These are phyloP conservation scores for Alternaria sp. DNA, from an alignment of 2,329 filamentous ascomycete species.

Conservation along the genomic window DNA sequence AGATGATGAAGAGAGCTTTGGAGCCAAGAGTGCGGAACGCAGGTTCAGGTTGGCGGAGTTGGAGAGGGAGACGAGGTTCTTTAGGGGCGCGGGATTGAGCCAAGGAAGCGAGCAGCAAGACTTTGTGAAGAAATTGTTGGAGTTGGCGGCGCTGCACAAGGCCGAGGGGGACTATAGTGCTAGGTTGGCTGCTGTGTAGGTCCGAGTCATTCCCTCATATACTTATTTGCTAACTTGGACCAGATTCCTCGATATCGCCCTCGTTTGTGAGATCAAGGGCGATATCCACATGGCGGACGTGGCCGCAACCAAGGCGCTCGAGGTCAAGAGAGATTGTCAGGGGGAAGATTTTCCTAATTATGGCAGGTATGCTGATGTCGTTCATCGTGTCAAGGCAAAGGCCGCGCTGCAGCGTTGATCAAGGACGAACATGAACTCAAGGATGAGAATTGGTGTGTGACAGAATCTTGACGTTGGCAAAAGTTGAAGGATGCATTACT, in stretches of 20 bases:
- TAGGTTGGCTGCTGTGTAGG: slow-evolving; percentile 40
- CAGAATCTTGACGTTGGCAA: background rate
- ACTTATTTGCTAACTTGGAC: slow-evolving; percentile 3
- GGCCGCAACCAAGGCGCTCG: slow-evolving; percentile 37
- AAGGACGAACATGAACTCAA: background rate
- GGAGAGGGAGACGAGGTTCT: slow-evolving; percentile 37
- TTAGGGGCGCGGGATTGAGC: slow-evolving; percentile 25
- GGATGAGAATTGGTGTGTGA: background rate
- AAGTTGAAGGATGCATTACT: background rate
- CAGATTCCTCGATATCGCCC: slow-evolving; percentile 46
- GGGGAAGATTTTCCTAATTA: slow-evolving; percentile 41
- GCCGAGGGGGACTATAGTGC: slow-evolving; percentile 37
- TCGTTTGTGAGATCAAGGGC: slow-evolving; percentile 38
- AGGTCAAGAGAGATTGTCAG: slow-evolving; percentile 39
- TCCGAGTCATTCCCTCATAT: background rate
- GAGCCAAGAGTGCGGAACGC: slow-evolving; percentile 42
- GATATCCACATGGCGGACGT: slow-evolving; percentile 33
- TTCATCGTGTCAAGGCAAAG: slow-evolving; percentile 33
- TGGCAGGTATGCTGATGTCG: slow-evolving; percentile 30
- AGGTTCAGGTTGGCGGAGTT: slow-evolving; percentile 45
- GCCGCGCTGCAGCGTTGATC: background rate
- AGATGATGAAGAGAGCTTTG: slow-evolving; percentile 37
- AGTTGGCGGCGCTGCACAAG: slow-evolving; percentile 40
- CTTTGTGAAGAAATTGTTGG: slow-evolving; percentile 35
- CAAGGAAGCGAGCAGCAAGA: slow-evolving; percentile 22